phyloP scores from a whole-genome alignment of 495 filamentous ascomycete species.

The Entonaema liquescens region DNA sequence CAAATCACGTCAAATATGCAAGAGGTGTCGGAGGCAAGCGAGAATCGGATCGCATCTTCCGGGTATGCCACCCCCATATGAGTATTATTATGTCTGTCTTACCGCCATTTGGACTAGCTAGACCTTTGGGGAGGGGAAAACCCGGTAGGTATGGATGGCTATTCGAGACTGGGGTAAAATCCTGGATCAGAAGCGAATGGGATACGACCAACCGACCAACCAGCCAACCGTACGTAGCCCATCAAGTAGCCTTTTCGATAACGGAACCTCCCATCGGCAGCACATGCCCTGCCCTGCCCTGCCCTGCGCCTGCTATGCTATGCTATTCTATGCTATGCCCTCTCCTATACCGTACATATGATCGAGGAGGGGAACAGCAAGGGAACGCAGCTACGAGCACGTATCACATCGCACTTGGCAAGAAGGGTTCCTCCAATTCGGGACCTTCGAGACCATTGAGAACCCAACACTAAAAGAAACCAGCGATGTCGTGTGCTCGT shows the following conservation, averaged over 20 bases:
- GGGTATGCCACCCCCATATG: conserved; percentile 4
- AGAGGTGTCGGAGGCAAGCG: conserved; percentile 26
- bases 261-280: conserved; percentile 23
- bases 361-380: conserved; percentile 16
- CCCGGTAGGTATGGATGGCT: background rate
- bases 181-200: conserved; percentile 22
- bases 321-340: background rate
- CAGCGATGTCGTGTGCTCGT: conserved; percentile 26
- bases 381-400: conserved; percentile 9
- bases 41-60: conserved; percentile 22
- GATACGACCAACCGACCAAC: conserved; percentile 20
- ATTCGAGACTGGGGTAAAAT: conserved; percentile 7
- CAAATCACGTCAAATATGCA: conserved; percentile 21
- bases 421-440: conserved; percentile 9
- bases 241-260: conserved; percentile 17
- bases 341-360: conserved; percentile 19
- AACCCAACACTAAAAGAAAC: conserved; percentile 2
- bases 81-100: background rate
- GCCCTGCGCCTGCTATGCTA: background rate
- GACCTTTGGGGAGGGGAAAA: background rate
- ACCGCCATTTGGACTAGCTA: conserved; percentile 36
- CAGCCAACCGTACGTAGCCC: conserved; percentile 5
- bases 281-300: conserved; percentile 11
- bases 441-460: conserved; percentile 7
- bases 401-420: conserved; percentile 8